Base-by-base conservation (phyloP, 306 rosid genomes). In the Inga laurina region DNA sequence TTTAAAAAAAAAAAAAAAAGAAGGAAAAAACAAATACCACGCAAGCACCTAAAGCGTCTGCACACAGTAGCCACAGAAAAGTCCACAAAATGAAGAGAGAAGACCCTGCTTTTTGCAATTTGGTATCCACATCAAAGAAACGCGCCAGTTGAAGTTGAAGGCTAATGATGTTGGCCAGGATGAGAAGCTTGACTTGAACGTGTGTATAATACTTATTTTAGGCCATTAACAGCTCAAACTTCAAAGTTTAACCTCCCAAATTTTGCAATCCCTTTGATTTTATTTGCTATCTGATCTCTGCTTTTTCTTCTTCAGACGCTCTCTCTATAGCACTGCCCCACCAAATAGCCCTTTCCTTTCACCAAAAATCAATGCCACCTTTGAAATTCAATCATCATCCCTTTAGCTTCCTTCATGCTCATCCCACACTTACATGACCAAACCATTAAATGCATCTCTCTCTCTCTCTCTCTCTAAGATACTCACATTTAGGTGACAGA, bases 391-490 rank as follows among this genome's bases (percentile, higher is more conserved):
- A 72, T 72, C 9, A 70, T 72, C 35, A 86, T 81, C 62, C 80
- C 82, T 80, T 83, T 90, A 87, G 24, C 91, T 81, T 80, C 88
- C 84, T 79, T 81, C 88, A 72, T 72, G 66, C 24, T 46, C 41
- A 45, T 86, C 77, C 90, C 80, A 69, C 91, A 83, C 91, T 87
- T 82, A 83, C 81, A 82, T 78, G 83, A 82, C 93, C 87, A 89
- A 64, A 82, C 82, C 76, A 85, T 78, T 82, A 52, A 84, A 37
- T 82, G 84, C 86, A 85, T 81, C 22, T 78, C 27, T 43, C 70
- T 65, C 59, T 10, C 73, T 5, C 67, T 69, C 65, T 34, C 67
- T 80, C 54, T 79, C 79, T 43, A 76, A 82, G 79, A 78, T 85
- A 70, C 78, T 48, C 74, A 85, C 84, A 75, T 83, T 48, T 76